These are phyloP conservation scores for Magnaporthiopsis poae DNA, from an alignment of 2,329 filamentous ascomycete genomes.

Conservation along the genomic window DNA sequence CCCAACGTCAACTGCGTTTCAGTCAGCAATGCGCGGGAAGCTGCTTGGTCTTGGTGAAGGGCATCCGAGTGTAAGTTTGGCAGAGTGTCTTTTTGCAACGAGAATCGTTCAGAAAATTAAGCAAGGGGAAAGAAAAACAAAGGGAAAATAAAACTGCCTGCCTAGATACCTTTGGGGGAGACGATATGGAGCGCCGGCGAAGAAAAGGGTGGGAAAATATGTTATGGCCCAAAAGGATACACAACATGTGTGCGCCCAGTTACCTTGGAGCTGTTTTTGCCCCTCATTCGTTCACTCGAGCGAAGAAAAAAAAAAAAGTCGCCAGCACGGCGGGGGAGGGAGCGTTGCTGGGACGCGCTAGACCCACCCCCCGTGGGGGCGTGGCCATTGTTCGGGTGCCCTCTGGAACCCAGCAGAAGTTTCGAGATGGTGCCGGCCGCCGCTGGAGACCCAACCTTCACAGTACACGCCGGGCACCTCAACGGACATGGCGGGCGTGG, in stretches of 20 bases:
- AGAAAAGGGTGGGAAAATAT: background rate
- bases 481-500: background rate
- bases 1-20: background rate
- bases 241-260: background rate
- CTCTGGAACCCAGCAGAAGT: slow-evolving; percentile 7
- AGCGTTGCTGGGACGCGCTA: slow-evolving; percentile 1
- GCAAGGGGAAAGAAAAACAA: background rate
- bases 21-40: background rate
- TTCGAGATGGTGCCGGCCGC: background rate
- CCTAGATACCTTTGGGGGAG: background rate
- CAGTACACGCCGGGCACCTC: background rate
- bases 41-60: background rate
- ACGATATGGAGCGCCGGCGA: background rate
- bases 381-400: background rate
- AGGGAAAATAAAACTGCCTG: background rate
- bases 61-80: background rate
- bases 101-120: background rate
- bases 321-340: slow-evolving; percentile 1
- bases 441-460: background rate
- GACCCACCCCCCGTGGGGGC: slow-evolving; percentile 1
- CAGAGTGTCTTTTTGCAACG: background rate
- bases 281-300: slow-evolving; percentile 6
- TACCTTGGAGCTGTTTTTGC: slow-evolving; percentile 2
- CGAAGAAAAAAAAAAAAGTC: slow-evolving; percentile 1
- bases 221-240: background rate